Conservation (phyloP, 768 basidiomycete genomes). For the Paxillus ammoniavirescens region DNA sequence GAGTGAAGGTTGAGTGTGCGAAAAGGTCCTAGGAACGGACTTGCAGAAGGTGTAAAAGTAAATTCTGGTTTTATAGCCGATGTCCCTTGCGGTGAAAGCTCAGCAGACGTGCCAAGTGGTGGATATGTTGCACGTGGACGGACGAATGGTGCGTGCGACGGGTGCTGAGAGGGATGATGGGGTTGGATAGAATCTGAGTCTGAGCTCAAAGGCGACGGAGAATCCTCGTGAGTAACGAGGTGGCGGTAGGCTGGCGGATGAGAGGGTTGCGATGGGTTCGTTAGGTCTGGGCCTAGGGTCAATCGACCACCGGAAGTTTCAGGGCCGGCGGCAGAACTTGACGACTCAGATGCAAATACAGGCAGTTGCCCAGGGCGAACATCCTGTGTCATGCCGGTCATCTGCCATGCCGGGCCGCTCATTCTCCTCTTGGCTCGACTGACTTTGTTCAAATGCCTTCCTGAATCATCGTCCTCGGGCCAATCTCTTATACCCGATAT, state of each 20-base stretch:
- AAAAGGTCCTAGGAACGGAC: slow-evolving; percentile 78
- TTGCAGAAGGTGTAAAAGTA: slow-evolving; percentile 66
- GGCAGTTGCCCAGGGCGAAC: slow-evolving; percentile 33
- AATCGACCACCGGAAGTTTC: slow-evolving; percentile 16
- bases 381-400: slow-evolving; percentile 42
- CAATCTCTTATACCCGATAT: slow-evolving; percentile 37
- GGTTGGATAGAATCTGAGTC: slow-evolving; percentile 50
- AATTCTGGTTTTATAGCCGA: slow-evolving; percentile 33
- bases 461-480: slow-evolving; percentile 25
- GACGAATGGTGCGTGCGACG: slow-evolving; percentile 25
- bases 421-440: slow-evolving; percentile 42
- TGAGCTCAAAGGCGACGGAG: slow-evolving; percentile 69
- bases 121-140: slow-evolving; percentile 28
- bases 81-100: slow-evolving; percentile 24
- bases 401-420: slow-evolving; percentile 57
- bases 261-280: slow-evolving; percentile 44
- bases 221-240: slow-evolving; percentile 50
- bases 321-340: slow-evolving; percentile 14
- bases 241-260: slow-evolving; percentile 33
- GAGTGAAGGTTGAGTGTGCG: slow-evolving; percentile 76
- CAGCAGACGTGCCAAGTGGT: slow-evolving; percentile 24
- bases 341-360: slow-evolving; percentile 10
- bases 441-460: slow-evolving; percentile 24
- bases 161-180: slow-evolving; percentile 28
- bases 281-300: slow-evolving; percentile 21